Base-by-base conservation (phyloP, 352 stramenopile species). In the Phytophthora ohioensis region DNA sequence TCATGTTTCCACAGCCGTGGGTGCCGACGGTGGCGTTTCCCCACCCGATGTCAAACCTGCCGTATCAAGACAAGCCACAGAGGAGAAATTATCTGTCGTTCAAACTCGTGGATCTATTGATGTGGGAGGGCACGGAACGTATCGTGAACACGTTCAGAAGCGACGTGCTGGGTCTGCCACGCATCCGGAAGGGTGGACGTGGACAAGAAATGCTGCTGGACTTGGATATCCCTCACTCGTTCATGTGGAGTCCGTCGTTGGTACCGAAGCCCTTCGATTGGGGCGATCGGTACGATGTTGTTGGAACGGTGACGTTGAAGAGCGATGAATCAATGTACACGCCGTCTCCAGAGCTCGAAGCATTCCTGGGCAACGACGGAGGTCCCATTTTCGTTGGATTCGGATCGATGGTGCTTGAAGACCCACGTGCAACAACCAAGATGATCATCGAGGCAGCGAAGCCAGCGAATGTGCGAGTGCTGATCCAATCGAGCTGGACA, bases 311-410 rank as follows among this genome's bases (percentile, higher is more conserved):
- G 57, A 66, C 62, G 38, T 61, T 85, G 9, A 82, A 81, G 57
- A 65, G 68, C 4, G 62, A 64, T 0, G 53, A 46, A 2, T 76
- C 67, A 2, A 49, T 61, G 5, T 91, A 90, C 51, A 69, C 56
- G 47, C 77, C 87, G 4, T 72, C 80, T 1, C 61, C 67, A 0
- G 82, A 91, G 27, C 76, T 94, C 0, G 69, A 73, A 17, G 76
- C 71, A 1, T 97, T 96, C 45, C 54, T 95, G 17, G 77, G 59
- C 1, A 47, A 62, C 7, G 76, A 87, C 9, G 71, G 54, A 21
- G 81, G 82, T 7, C 93, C 94, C 3, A 88, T 98, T 63, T 98
- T 97, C 59, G 86, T 98, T 36, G 95, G 95, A 2, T 98, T 98
- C 69, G 95, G 95, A 12, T 93, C 77, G 6, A 98, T 98, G 93